Percentiles rank a stretch among this genome's conserved stretches.
phyloP scores from a whole-genome alignment of 2,329 filamentous ascomycete genomes.

The Calycina herbarum region DNA sequence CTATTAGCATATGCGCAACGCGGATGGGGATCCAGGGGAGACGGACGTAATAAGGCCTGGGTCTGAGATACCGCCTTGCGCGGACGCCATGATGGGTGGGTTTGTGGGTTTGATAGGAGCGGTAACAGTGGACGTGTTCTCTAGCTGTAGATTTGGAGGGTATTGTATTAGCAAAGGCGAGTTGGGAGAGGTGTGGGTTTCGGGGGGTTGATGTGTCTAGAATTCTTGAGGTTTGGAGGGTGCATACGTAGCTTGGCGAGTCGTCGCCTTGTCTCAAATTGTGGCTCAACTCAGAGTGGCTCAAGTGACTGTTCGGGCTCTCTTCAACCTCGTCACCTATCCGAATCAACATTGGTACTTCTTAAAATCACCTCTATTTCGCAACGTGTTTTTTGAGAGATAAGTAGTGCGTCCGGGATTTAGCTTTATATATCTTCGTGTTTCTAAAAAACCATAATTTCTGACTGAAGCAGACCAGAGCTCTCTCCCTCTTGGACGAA shows the following conservation, averaged over 20 bases:
- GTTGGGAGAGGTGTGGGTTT: neutral
- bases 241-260: slow-evolving; percentile 16
- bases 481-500: neutral
- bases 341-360: neutral
- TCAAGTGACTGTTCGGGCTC: neutral
- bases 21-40: slow-evolving; percentile 24
- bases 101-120: slow-evolving; percentile 12
- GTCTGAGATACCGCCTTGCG: slow-evolving; percentile 62
- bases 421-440: neutral
- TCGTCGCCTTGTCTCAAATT: slow-evolving; percentile 9
- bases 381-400: neutral
- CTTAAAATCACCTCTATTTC: neutral
- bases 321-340: neutral
- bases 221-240: slow-evolving; percentile 14
- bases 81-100: slow-evolving; percentile 32
- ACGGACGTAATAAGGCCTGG: slow-evolving; percentile 65
- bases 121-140: slow-evolving; percentile 12
- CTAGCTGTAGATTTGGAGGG: slow-evolving; percentile 4
- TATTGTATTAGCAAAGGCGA: slow-evolving; percentile 14
- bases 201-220: slow-evolving; percentile 1
- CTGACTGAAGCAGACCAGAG: neutral
- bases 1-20: slow-evolving; percentile 33
- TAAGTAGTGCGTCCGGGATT: neutral
- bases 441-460: neutral
- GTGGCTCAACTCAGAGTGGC: neutral